Percentiles rank a stretch among this genome's conserved stretches.
phyloP scores from a whole-genome alignment of 2,329 filamentous ascomycete genomes.

The Cladosporium sp. region DNA sequence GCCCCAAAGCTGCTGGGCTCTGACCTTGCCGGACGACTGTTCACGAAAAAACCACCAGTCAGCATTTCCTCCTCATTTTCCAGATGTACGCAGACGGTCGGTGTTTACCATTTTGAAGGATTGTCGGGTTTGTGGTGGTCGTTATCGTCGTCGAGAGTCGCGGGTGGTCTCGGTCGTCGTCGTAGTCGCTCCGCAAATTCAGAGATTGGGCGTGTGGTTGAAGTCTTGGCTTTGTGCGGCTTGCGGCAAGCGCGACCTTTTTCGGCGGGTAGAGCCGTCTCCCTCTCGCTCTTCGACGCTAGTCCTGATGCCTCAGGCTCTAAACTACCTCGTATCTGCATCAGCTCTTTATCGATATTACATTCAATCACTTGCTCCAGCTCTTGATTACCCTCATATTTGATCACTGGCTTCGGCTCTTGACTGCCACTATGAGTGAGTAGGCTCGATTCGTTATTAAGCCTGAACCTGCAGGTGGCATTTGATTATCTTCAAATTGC shows the following conservation, averaged over 20 bases:
- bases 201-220: neutral
- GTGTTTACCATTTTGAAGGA: constrained; percentile 27
- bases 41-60: constrained; percentile 19
- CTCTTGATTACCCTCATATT: too few species aligned
- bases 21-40: constrained; percentile 71
- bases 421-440: too few species aligned
- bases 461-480: too few species aligned
- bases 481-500: too few species aligned
- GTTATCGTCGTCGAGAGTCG: constrained; percentile 14
- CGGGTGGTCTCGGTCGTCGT: constrained; percentile 14
- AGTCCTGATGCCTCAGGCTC: too few species aligned
- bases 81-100: constrained; percentile 6
- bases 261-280: too few species aligned
- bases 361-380: too few species aligned
- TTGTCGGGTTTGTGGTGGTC: constrained; percentile 16
- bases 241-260: neutral
- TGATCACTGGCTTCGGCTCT: too few species aligned
- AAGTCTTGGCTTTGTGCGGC: neutral
- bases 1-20: constrained; percentile 94
- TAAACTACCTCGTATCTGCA: too few species aligned
- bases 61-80: constrained; percentile 19
- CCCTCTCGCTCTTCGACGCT: too few species aligned
- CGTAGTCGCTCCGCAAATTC: neutral
- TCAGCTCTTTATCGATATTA: too few species aligned
- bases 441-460: too few species aligned